These are phyloP conservation scores for Apiotrichum gamsii DNA, from an alignment of 1,284 basidiomycete species.

Conservation along the genomic window DNA sequence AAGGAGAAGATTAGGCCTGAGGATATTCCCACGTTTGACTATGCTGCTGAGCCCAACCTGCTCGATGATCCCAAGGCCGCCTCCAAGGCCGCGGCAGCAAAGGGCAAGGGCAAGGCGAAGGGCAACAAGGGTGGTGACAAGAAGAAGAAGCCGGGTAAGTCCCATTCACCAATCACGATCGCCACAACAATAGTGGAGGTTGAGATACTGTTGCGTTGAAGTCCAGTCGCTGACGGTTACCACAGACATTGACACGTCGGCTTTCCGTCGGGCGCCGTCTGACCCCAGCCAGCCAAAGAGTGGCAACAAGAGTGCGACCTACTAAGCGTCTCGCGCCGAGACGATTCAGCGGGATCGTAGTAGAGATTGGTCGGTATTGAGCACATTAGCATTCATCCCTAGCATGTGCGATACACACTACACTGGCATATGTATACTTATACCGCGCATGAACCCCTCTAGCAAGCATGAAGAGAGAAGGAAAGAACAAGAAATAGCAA, in stretches of 20 bases:
- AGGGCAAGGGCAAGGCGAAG: conserved; percentile 27
- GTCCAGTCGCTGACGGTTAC: conserved; percentile 6
- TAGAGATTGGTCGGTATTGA: too few species aligned
- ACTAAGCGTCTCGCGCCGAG: too few species aligned
- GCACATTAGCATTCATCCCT: too few species aligned
- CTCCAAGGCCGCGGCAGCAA: not conserved
- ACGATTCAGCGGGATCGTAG: too few species aligned
- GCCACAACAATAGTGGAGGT: too few species aligned
- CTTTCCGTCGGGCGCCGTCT: conserved; percentile 36
- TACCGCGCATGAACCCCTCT: too few species aligned
- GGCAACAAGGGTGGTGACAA: conserved; percentile 10
- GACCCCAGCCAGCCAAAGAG: conserved; percentile 42
- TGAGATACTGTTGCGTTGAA: too few species aligned
- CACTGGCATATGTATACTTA: too few species aligned
- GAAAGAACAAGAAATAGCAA: too few species aligned
- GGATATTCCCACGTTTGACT: conserved; percentile 62
- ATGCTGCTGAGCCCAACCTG: conserved; percentile 64
- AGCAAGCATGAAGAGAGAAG: too few species aligned
- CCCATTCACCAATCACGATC: not conserved
- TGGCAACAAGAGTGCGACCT: conserved; percentile 39
- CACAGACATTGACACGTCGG: conserved; percentile 32
- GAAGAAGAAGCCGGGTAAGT: conserved; percentile 2
- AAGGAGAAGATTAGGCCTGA: conserved; percentile 28
- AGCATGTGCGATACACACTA: too few species aligned
- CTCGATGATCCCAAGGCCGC: conserved; percentile 54